phyloP scores from a whole-genome alignment of 306 rosid genomes.

The Calophaca sinica region DNA sequence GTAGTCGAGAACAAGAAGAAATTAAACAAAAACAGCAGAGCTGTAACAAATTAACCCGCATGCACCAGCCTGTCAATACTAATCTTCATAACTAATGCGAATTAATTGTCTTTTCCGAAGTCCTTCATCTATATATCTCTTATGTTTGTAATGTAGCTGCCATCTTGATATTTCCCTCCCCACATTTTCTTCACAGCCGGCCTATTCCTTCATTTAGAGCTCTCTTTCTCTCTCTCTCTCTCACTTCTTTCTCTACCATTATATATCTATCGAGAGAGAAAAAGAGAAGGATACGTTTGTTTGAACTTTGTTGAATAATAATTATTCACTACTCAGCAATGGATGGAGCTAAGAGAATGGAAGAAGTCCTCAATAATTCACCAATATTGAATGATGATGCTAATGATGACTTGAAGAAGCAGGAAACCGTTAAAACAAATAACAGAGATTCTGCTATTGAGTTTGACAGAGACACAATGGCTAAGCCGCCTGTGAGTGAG shows the following conservation, averaged over 20 bases:
- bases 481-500: background rate
- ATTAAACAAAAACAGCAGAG: no score
- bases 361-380: constrained; percentile 52
- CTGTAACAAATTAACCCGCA: no score
- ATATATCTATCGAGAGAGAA: background rate
- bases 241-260: constrained; percentile 42
- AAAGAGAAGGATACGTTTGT: background rate
- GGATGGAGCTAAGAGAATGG: constrained; percentile 69
- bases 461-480: constrained; percentile 40
- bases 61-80: no score
- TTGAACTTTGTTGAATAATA: constrained; percentile 7
- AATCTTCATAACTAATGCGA: no score
- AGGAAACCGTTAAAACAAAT: constrained; percentile 12
- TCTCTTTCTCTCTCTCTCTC: no score
- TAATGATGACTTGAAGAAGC: constrained; percentile 12
- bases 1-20: no score
- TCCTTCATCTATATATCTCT: background rate
- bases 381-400: background rate
- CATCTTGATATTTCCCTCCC: no score
- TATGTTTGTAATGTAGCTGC: background rate
- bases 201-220: no score
- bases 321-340: constrained; percentile 25
- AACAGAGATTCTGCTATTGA: background rate
- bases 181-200: constrained; percentile 54
- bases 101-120: background rate